Evolutionary conservation across 805 yeast genomes (phyloP), one percentile per base, ranked within the genome.

Genomic region (Ascoidea tarda): DNA sequence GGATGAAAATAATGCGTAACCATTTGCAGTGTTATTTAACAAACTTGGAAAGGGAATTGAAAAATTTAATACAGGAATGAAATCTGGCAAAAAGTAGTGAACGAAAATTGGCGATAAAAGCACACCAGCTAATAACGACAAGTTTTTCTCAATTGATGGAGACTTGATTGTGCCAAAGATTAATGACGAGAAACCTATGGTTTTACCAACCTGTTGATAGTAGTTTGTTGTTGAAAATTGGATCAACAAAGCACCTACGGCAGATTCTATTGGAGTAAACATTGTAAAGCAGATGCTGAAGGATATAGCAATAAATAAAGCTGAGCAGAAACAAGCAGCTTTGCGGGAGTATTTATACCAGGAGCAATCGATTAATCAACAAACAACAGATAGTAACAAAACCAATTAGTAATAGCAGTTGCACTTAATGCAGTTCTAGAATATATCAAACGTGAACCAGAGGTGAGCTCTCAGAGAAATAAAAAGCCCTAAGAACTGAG

Each of bases 151-250:
- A 2, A 55, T 50, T 0, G 63, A 52, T 4, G 70, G 66, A 6
- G 54, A 59, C 31, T 59, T 51, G 1, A 67, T 46, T 4, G 69
- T 52, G n/a, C 63, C 64, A 54, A 62, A 68, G 16, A 75, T 54
- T 0, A 68, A 59, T 1, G 78, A 71, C 0, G 81, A 76, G 56
- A 74, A 74, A 2, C 81, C 81, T 6, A 76, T 61, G 0, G 69
- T 66, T 16, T 62, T 61, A 3, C 81, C 81, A 33, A 66, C 59
- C 6, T 65, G 61, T 42, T 60, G 55, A 33, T 73, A 61, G 56
- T 67, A 74, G 16, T 70, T 66, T 0, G 78, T 68, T 1, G 78
- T 72, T 2, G 77, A 69, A 16, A 66, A 60, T 50, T 76, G 79
- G 21, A 76, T 68, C 21, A 76, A 64, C 6, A 69, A 16, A 0